Percentiles rank a stretch among this genome's conserved stretches.
These are phyloP conservation scores for Luffa acutangula DNA, from an alignment of 306 rosid genomes.

Conservation along the genomic window DNA sequence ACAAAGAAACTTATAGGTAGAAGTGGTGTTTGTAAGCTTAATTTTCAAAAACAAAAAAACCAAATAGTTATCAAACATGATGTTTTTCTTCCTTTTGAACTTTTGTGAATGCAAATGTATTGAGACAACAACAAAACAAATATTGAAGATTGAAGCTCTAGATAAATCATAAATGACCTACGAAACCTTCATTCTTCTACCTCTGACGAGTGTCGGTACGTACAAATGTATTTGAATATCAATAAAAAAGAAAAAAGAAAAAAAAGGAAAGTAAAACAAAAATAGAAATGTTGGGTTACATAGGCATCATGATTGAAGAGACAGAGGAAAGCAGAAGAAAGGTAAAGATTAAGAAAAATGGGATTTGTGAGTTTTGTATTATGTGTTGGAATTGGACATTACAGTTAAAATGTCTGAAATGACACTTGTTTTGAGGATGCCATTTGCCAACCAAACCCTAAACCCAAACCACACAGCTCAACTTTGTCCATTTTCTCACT, in stretches of 20 bases:
- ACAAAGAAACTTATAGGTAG: too few species aligned
- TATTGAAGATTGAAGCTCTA: background rate
- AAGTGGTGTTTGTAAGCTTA: too few species aligned
- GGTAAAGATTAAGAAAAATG: background rate
- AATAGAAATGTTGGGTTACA: background rate
- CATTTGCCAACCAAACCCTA: background rate
- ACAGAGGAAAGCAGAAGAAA: background rate
- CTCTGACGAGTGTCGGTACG: too few species aligned
- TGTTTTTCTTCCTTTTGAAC: background rate
- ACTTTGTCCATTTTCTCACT: slow-evolving; percentile 2
- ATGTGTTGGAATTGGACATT: background rate
- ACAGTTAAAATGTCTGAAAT: background rate
- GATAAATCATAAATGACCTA: background rate
- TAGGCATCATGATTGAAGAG: background rate
- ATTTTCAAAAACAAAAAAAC: too few species aligned
- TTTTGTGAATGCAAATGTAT: background rate
- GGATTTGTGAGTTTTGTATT: background rate
- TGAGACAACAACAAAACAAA: background rate
- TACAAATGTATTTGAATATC: background rate
- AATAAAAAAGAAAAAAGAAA: background rate
- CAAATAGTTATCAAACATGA: too few species aligned
- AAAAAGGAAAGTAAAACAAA: background rate
- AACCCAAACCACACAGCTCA: background rate
- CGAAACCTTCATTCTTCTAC: too few species aligned
- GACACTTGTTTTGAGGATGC: slow-evolving; percentile 7